Percentiles rank a stretch among this genome's conserved stretches.
Evolutionary conservation across 257 asterid species (phyloP).

Genomic region (Rehmannia glutinosa): DNA sequence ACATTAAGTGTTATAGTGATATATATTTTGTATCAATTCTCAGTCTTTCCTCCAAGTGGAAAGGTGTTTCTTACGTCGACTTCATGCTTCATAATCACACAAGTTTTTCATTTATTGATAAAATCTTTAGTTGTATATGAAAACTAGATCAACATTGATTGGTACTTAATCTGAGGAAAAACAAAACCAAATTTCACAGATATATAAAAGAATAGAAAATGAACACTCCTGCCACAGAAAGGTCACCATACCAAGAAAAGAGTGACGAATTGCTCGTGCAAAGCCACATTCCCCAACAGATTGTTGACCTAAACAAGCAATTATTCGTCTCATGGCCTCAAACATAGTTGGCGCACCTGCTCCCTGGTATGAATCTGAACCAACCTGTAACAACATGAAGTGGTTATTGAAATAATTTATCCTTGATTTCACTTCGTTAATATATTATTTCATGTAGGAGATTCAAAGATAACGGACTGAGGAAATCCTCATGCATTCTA

Average conservation of each 20-base stretch:
- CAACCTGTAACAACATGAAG: slow-evolving; percentile 56
- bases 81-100: slow-evolving; percentile 1
- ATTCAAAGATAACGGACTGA: no score
- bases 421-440: no score
- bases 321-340: slow-evolving; percentile 90
- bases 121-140: not conserved
- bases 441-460: no score
- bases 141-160: not conserved
- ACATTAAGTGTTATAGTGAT: not conserved
- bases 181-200: not conserved
- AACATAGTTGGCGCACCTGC: slow-evolving; percentile 99
- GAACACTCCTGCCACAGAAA: slow-evolving; percentile 13
- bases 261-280: slow-evolving; percentile 70
- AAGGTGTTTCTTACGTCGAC: not conserved
- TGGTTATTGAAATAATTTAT: slow-evolving; percentile 8
- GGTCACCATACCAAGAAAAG: slow-evolving; percentile 74
- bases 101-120: not conserved
- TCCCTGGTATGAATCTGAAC: slow-evolving; percentile 97
- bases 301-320: slow-evolving; percentile 54
- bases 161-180: not conserved
- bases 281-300: slow-evolving; percentile 64
- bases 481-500: no score
- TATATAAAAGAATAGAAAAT: slow-evolving; percentile 5
- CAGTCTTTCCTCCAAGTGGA: not conserved
- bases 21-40: not conserved